Evolutionary conservation across 202 grass and related monocot species (phyloP).

Genomic region (Panicum hallii): DNA sequence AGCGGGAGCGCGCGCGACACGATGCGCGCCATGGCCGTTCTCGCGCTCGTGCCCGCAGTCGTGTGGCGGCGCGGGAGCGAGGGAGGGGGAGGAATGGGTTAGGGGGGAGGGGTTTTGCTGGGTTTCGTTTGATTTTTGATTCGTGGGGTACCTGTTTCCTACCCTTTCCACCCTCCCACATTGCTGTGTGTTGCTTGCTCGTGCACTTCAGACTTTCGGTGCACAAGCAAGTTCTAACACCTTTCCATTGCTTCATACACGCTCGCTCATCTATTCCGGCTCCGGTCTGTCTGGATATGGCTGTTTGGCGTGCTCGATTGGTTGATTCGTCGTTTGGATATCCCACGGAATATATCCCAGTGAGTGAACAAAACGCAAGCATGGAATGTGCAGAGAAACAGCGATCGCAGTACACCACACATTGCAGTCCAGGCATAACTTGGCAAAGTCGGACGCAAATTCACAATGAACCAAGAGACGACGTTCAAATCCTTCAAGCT

Average conservation of each 20-base stretch:
- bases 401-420: neutral
- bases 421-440: neutral
- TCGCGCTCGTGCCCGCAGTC: conserved; percentile 15
- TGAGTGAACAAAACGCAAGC: neutral
- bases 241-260: neutral
- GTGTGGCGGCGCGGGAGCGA: conserved; percentile 42
- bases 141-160: neutral
- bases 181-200: neutral
- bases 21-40: conserved; percentile 73
- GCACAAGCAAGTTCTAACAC: neutral
- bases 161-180: too few relatives aligned
- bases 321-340: neutral
- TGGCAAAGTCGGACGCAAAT: neutral
- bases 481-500: neutral
- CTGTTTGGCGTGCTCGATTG: neutral
- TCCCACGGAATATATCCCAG: neutral
- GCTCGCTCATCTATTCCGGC: neutral
- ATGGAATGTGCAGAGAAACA: neutral
- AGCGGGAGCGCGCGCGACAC: conserved; percentile 74
- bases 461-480: neutral
- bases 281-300: neutral
- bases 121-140: neutral
- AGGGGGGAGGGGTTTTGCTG: neutral
- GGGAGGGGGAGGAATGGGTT: neutral
- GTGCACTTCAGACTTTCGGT: neutral